Evolutionary conservation across 768 basidiomycete genomes (phyloP).

Genomic region (Pholiota molesta): DNA sequence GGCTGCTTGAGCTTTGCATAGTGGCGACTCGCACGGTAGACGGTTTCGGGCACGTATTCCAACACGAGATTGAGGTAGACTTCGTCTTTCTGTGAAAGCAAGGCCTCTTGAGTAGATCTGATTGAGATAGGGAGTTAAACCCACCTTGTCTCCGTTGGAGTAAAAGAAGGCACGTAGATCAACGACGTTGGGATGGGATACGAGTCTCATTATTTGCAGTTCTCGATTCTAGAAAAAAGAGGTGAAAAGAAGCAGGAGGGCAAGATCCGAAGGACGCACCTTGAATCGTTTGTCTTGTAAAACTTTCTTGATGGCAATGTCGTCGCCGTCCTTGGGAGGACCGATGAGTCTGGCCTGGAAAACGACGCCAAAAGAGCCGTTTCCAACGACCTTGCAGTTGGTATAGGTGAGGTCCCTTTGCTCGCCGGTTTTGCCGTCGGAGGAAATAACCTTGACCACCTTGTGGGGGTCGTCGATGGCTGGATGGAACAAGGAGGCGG

Average conservation of each 20-base stretch:
- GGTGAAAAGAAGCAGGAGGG: conserved; percentile 12
- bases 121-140: conserved; percentile 24
- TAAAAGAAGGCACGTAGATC: conserved; percentile 99
- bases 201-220: conserved; percentile 97
- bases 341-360: conserved; percentile 90
- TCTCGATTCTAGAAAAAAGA: conserved; percentile 82
- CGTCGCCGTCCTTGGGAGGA: conserved; percentile 65
- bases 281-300: conserved; percentile 99
- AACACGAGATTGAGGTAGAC: conserved; percentile 99
- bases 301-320: conserved; percentile 99
- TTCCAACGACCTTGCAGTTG: conserved; percentile 97
- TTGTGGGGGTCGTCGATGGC: conserved; percentile 96
- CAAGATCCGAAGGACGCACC: conserved; percentile 53
- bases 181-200: conserved; percentile 96
- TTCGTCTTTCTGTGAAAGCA: conserved; percentile 86
- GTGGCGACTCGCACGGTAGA: conserved; percentile 97
- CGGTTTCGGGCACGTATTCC: conserved; percentile 99
- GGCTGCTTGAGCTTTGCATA: conserved; percentile 99
- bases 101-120: conserved; percentile 9
- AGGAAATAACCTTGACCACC: conserved; percentile 93
- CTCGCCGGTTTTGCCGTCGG: conserved; percentile 91
- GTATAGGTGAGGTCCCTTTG: conserved; percentile 91
- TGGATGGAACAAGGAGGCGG: conserved; percentile 33
- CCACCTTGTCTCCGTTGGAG: conserved; percentile 98
- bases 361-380: conserved; percentile 99